Evolutionary conservation across 1,139 yeast species (phyloP).

Genomic region (Williopsis jadinii): DNA sequence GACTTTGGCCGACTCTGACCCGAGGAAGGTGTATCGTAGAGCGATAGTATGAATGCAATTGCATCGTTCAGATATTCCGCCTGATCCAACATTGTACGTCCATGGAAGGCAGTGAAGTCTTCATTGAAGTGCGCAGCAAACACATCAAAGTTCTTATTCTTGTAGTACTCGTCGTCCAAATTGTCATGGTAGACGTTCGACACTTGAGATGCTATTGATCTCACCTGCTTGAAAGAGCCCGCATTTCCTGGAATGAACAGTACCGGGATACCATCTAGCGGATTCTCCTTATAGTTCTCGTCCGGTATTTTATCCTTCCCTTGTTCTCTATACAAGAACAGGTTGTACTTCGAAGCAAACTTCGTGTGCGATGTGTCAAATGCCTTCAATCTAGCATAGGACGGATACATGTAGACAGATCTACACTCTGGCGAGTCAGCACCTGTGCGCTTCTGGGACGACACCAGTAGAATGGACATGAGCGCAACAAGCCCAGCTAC

Average conservation of each 20-base stretch:
- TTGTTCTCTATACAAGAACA: constrained; percentile 75
- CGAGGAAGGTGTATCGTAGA: constrained; percentile 36
- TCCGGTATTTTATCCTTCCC: constrained; percentile 45
- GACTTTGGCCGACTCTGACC: constrained; percentile 44
- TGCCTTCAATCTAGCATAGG: constrained; percentile 64
- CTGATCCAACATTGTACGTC: constrained; percentile 86
- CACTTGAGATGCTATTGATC: constrained; percentile 84
- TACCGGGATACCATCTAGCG: constrained; percentile 73
- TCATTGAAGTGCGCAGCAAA: constrained; percentile 92
- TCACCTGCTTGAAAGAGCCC: constrained; percentile 83
- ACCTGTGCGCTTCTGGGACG: constrained; percentile 16
- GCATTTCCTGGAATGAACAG: constrained; percentile 97
- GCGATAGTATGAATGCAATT: constrained; percentile 58
- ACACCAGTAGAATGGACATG: neutral
- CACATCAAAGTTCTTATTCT: constrained; percentile 53
- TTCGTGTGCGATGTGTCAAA: constrained; percentile 68
- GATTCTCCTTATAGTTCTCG: constrained; percentile 30
- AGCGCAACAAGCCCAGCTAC: neutral
- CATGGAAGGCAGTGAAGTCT: constrained; percentile 95
- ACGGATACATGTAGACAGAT: constrained; percentile 66
- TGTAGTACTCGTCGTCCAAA: constrained; percentile 1
- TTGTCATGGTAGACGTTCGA: constrained; percentile 41
- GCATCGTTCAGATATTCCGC: constrained; percentile 94
- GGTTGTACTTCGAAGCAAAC: constrained; percentile 71
- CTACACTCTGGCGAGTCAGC: constrained; percentile 46